These are phyloP conservation scores for Paramyrothecium sp. DNA, from an alignment of 2,329 filamentous ascomycete species.

Conservation along the genomic window DNA sequence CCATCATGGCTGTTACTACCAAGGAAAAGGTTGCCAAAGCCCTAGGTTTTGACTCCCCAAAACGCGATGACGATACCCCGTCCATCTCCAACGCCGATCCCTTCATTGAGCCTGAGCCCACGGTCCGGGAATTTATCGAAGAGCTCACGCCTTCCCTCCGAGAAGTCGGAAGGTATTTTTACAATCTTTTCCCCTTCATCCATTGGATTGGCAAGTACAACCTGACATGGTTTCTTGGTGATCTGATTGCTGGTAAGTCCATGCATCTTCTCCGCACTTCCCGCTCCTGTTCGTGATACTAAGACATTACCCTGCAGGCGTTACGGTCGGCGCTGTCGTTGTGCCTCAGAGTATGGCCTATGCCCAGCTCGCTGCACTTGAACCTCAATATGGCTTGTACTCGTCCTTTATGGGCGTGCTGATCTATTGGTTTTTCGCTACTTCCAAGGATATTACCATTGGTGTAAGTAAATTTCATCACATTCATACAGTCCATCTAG, in stretches of 20 bases:
- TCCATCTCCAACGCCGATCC: constrained; percentile 34
- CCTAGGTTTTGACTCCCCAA: constrained; percentile 28
- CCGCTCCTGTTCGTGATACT: neutral
- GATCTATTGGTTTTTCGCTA: constrained; percentile 97
- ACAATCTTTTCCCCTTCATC: constrained; percentile 46
- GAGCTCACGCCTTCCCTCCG: constrained; percentile 33
- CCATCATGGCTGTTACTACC: constrained; percentile 13
- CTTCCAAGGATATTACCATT: constrained; percentile 88
- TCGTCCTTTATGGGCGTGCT: constrained; percentile 95
- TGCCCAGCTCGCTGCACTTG: constrained; percentile 45
- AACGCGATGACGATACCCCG: constrained; percentile 29
- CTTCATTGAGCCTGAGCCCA: constrained; percentile 40
- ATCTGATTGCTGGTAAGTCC: constrained; percentile 41
- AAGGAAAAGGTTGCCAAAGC: constrained; percentile 27
- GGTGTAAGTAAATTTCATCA: constrained; percentile 53
- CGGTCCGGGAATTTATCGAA: constrained; percentile 37
- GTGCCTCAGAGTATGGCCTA: constrained; percentile 57
- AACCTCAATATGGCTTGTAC: constrained; percentile 48
- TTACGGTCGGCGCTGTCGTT: constrained; percentile 51
- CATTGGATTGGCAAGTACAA: constrained; percentile 52
- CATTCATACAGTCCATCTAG: neutral
- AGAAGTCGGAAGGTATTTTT: constrained; percentile 31
- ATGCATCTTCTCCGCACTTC: neutral
- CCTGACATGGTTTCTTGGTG: constrained; percentile 43
- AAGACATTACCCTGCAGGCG: constrained; percentile 18